A percentile compares a stretch with the other conserved stretches of the same genome.
Conservation (phyloP, 2,329 filamentous ascomycete species). For the Ceratocystis cubensis region DNA sequence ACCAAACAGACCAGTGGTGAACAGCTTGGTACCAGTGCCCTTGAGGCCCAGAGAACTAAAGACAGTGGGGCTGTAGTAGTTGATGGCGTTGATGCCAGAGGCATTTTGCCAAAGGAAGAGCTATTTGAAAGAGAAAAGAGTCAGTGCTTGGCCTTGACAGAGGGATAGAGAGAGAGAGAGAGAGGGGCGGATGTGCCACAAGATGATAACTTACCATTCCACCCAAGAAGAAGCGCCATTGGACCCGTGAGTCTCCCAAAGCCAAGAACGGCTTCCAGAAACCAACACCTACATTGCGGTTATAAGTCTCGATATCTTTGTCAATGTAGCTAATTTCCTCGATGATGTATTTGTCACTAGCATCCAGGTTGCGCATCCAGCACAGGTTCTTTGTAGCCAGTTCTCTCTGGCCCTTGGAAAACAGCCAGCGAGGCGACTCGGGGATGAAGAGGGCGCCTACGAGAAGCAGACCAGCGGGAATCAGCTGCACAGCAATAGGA, state of each 20-base stretch:
- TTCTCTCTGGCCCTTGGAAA: conserved; percentile 47
- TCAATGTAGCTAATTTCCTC: conserved; percentile 64
- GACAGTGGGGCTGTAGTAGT: conserved; percentile 55
- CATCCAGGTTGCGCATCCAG: conserved; percentile 50
- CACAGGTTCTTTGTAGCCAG: conserved; percentile 45
- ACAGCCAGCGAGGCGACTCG: conserved; percentile 58
- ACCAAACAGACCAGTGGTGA: conserved; percentile 63
- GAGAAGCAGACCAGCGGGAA: conserved; percentile 51
- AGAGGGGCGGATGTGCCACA: neutral
- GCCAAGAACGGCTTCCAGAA: conserved; percentile 63
- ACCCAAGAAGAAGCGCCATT: conserved; percentile 61
- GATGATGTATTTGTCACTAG: conserved; percentile 51
- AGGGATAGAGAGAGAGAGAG: neutral
- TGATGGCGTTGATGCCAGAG: conserved; percentile 62
- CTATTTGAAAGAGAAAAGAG: conserved; percentile 11
- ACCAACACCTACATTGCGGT: conserved; percentile 50
- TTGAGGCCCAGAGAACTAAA: conserved; percentile 43
- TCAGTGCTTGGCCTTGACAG: neutral
- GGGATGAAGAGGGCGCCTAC: conserved; percentile 52
- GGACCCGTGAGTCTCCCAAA: conserved; percentile 43
- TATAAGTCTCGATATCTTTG: conserved; percentile 53
- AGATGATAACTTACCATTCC: conserved; percentile 32
- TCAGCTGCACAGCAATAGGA: conserved; percentile 51
- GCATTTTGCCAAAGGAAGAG: conserved; percentile 74
- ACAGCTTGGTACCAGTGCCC: conserved; percentile 34